Conservation (phyloP, 352 stramenopile species). For the Paralagenidium karlingii region DNA sequence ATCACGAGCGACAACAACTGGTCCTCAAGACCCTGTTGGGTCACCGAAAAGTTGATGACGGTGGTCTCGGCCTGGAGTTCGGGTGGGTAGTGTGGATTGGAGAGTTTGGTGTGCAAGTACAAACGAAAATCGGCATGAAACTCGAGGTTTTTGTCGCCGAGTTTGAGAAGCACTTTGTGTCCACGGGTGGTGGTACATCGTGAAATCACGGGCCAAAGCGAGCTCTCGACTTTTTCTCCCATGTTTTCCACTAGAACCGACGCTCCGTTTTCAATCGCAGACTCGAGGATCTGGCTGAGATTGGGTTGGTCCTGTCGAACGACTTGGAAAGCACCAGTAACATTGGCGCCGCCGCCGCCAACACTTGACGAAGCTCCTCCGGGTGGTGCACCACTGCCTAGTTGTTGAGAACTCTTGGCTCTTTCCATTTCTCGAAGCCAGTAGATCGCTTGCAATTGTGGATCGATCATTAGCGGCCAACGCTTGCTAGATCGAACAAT, state of each 20-base stretch:
- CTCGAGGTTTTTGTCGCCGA: conserved; percentile 84
- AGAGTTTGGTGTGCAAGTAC: conserved; percentile 88
- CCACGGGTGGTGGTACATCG: conserved; percentile 59
- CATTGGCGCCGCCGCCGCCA: conserved; percentile 1
- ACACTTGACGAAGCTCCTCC: too few relatives aligned
- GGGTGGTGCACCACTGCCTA: conserved; percentile 5
- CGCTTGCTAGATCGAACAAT: conserved; percentile 71
- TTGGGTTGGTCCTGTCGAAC: conserved; percentile 77
- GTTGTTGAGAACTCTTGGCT: conserved; percentile 12
- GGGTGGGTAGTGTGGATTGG: conserved; percentile 86
- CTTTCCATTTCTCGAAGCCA: conserved; percentile 82
- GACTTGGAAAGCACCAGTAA: too few relatives aligned
- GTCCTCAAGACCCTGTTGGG: conserved; percentile 81
- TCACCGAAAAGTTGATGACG: conserved; percentile 89
- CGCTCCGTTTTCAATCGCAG: conserved; percentile 64
- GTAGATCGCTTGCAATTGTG: conserved; percentile 84
- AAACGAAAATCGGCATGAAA: conserved; percentile 69
- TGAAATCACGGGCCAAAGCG: conserved; percentile 75
- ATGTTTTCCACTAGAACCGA: conserved; percentile 86
- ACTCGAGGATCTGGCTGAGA: conserved; percentile 55
- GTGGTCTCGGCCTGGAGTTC: conserved; percentile 87
- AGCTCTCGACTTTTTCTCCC: conserved; percentile 73
- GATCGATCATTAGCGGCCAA: conserved; percentile 84
- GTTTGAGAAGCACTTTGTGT: conserved; percentile 58
- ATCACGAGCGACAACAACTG: conserved; percentile 82